Conservation (phyloP, 805 yeast genomes). For the Ogataea siamensis region DNA sequence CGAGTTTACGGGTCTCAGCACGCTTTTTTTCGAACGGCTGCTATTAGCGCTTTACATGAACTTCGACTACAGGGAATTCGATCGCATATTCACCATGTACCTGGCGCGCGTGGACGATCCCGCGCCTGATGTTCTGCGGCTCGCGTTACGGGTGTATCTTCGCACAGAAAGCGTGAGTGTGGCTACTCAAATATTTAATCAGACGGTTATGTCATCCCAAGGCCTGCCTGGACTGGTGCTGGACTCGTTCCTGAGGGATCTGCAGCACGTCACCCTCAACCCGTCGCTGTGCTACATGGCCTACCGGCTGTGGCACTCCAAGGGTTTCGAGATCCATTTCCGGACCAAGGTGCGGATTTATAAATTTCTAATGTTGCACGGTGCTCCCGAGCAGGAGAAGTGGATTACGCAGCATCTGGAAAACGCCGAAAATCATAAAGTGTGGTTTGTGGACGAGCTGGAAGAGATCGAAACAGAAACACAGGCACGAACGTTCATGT, state of each 20-base stretch:
- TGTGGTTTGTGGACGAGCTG: conserved; percentile 18
- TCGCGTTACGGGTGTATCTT: conserved; percentile 28
- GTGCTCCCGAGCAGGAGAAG: conserved; percentile 21
- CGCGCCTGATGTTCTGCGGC: conserved; percentile 18
- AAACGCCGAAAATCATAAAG: conserved; percentile 16
- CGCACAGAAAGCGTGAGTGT: conserved; percentile 26
- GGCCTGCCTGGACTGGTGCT: conserved; percentile 19
- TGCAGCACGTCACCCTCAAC: conserved; percentile 23
- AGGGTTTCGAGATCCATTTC: conserved; percentile 14
- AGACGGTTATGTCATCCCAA: conserved; percentile 25
- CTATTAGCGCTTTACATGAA: conserved; percentile 20
- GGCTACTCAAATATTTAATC: conserved; percentile 32
- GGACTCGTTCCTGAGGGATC: conserved; percentile 22
- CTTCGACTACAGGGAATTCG: conserved; percentile 27
- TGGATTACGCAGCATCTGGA: conserved; percentile 24
- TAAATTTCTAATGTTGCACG: conserved; percentile 19
- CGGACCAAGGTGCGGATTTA: conserved; percentile 27
- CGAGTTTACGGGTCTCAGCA: conserved; percentile 18
- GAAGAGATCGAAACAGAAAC: conserved; percentile 9
- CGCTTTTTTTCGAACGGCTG: conserved; percentile 17
- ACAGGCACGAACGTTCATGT: conserved; percentile 6
- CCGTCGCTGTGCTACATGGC: conserved; percentile 24
- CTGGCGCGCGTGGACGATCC: conserved; percentile 13
- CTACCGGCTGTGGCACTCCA: conserved; percentile 29
- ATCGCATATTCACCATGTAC: conserved; percentile 22